Evolutionary conservation across 108 stramenopile genomes (phyloP).

Genomic region (Pseudonitzschia pungens): DNA sequence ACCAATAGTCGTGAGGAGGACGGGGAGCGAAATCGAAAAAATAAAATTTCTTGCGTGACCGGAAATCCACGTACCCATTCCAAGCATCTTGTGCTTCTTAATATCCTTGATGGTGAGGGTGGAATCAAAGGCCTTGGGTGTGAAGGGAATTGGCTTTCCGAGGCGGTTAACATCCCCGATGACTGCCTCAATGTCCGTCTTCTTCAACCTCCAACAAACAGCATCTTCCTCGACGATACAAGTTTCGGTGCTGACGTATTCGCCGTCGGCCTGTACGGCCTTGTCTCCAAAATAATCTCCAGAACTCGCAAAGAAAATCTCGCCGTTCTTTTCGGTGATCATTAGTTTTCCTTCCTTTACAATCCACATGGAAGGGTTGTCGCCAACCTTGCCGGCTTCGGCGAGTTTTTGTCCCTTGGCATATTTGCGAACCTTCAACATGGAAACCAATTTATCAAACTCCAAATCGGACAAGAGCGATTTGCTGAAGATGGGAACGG

Average conservation of each 20-base stretch:
- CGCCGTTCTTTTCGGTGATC: conserved; percentile 32
- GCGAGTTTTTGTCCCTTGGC: conserved; percentile 58
- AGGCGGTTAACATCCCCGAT: conserved; percentile 72
- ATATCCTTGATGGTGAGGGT: conserved; percentile 56
- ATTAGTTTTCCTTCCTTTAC: conserved; percentile 52
- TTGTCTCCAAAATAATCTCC: conserved; percentile 81
- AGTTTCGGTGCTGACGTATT: conserved; percentile 42
- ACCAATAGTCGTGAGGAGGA: no score
- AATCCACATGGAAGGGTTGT: conserved; percentile 42
- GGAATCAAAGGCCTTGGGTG: conserved; percentile 23
- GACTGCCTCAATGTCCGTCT: conserved; percentile 50
- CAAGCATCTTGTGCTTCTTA: conserved; percentile 73
- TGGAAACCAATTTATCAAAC: conserved; percentile 50
- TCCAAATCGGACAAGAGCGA: conserved; percentile 63
- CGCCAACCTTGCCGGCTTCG: conserved; percentile 61
- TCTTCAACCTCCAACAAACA: conserved; percentile 54
- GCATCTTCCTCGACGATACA: conserved; percentile 54
- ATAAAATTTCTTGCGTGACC: background rate
- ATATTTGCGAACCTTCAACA: conserved; percentile 57
- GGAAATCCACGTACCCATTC: conserved; percentile 54
- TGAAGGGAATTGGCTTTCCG: conserved; percentile 45
- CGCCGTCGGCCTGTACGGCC: conserved; percentile 45
- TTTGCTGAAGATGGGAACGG: conserved; percentile 71
- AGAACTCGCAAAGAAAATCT: conserved; percentile 40
- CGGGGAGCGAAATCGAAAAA: background rate